A percentile compares a stretch with the other conserved stretches of the same genome.
Conservation (phyloP, 305 asterid species). For the Fraxinus ornus region DNA sequence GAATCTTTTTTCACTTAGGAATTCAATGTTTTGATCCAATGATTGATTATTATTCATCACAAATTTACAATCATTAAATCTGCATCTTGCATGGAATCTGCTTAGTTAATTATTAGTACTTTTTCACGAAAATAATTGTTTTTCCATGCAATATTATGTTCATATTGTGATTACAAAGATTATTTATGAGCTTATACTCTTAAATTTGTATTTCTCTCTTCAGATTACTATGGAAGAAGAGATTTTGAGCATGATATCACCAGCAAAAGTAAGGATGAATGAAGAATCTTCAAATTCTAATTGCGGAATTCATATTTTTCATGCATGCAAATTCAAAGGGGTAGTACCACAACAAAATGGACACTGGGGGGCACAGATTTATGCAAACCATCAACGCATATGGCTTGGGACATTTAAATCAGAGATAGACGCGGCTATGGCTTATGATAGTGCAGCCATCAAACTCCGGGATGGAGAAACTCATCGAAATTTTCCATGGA, state of each 20-base stretch:
- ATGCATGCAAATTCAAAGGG: constrained; percentile 45
- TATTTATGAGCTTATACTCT: neutral
- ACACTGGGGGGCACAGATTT: constrained; percentile 75
- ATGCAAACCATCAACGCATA: constrained; percentile 54
- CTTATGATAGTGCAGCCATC: constrained; percentile 72
- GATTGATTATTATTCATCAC: neutral
- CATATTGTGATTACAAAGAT: neutral
- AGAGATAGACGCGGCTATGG: constrained; percentile 70
- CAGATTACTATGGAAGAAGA: constrained; percentile 32
- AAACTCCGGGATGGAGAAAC: constrained; percentile 51
- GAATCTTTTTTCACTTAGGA: neutral
- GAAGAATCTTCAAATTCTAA: constrained; percentile 41
- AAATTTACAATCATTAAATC: neutral
- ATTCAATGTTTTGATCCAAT: neutral
- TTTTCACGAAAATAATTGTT: neutral
- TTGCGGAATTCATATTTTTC: constrained; percentile 22
- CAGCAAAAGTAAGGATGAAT: constrained; percentile 10
- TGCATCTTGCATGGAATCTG: neutral
- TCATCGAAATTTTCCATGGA: constrained; percentile 58
- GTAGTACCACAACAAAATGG: constrained; percentile 63
- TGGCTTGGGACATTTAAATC: constrained; percentile 83
- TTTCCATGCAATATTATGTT: neutral
- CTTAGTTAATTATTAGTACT: neutral
- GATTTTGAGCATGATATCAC: constrained; percentile 19
- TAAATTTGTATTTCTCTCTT: neutral